These are phyloP conservation scores for Verticillium isaacii DNA, from an alignment of 2,329 filamentous ascomycete genomes.

Conservation along the genomic window DNA sequence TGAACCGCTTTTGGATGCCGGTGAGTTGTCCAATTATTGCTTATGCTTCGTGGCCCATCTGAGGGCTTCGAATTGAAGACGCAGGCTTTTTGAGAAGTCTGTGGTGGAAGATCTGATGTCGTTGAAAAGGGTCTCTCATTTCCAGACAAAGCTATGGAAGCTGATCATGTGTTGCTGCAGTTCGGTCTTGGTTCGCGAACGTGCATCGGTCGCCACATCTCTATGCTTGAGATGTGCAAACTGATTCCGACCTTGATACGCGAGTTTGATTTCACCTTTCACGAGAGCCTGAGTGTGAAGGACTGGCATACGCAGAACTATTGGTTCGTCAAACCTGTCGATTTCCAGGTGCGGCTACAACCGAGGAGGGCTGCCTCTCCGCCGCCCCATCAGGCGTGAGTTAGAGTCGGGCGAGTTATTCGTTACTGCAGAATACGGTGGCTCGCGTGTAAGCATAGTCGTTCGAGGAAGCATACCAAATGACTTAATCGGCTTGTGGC, in stretches of 20 bases:
- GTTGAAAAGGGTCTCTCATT: too few species aligned
- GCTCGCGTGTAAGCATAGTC: too few species aligned
- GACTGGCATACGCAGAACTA: conserved; percentile 30
- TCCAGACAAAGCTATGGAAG: conserved; percentile 1
- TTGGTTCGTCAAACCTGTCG: conserved; percentile 37
- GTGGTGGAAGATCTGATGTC: too few species aligned
- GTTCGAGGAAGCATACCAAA: too few species aligned
- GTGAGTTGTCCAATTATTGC: conserved; percentile 12
- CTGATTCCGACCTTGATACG: conserved; percentile 31
- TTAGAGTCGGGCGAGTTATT: too few species aligned
- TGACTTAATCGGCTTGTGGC: too few species aligned
- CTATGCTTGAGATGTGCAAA: conserved; percentile 37
- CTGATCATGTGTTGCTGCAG: conserved; percentile 12
- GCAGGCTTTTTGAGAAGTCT: too few species aligned
- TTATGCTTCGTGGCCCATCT: neutral
- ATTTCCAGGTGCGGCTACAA: conserved; percentile 26
- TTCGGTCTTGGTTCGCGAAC: conserved; percentile 36
- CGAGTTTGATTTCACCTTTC: conserved; percentile 26
- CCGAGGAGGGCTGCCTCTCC: neutral
- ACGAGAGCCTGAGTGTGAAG: neutral
- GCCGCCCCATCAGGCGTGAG: too few species aligned
- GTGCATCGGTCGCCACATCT: conserved; percentile 39
- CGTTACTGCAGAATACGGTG: too few species aligned
- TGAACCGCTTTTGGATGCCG: conserved; percentile 22
- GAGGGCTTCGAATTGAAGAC: too few species aligned